phyloP scores from a whole-genome alignment of 2,329 filamentous ascomycete species.

The Exophiala calicioides region DNA sequence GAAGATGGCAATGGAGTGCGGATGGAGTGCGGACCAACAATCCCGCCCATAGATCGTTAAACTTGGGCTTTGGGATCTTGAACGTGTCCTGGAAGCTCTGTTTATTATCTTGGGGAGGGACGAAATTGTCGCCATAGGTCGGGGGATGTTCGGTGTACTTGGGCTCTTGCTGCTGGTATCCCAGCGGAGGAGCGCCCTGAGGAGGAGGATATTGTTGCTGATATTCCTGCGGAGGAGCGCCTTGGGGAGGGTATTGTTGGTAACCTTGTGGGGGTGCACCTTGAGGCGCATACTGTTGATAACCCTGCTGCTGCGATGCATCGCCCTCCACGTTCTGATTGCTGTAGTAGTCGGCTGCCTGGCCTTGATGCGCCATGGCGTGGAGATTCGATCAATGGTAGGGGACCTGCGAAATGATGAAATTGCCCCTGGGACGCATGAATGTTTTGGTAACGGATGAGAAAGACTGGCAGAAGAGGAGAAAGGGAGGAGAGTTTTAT shows the following conservation, averaged over 20 bases:
- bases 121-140: slow-evolving; percentile 42
- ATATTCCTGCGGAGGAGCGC: slow-evolving; percentile 15
- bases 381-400: slow-evolving; percentile 1
- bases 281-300: slow-evolving; percentile 24
- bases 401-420: not conserved
- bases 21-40: slow-evolving; percentile 59
- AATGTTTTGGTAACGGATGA: too few relatives aligned
- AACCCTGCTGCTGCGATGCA: slow-evolving; percentile 14
- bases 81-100: slow-evolving; percentile 76
- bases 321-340: slow-evolving; percentile 9
- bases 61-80: slow-evolving; percentile 80
- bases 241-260: slow-evolving; percentile 21
- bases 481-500: too few relatives aligned
- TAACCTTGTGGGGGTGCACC: slow-evolving; percentile 21
- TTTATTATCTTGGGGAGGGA: slow-evolving; percentile 46
- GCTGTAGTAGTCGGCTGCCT: slow-evolving; percentile 31
- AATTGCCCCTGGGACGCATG: too few relatives aligned
- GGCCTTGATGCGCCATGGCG: slow-evolving; percentile 30
- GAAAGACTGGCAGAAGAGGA: too few relatives aligned
- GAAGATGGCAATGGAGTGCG: slow-evolving; percentile 13
- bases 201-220: slow-evolving; percentile 19
- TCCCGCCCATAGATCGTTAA: slow-evolving; percentile 86
- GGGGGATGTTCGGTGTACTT: slow-evolving; percentile 36
- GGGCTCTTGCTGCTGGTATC: slow-evolving; percentile 18
- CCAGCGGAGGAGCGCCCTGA: slow-evolving; percentile 8